Evolutionary conservation across 2,329 filamentous ascomycete genomes (phyloP).

Genomic region (Fusarium dlaminii): DNA sequence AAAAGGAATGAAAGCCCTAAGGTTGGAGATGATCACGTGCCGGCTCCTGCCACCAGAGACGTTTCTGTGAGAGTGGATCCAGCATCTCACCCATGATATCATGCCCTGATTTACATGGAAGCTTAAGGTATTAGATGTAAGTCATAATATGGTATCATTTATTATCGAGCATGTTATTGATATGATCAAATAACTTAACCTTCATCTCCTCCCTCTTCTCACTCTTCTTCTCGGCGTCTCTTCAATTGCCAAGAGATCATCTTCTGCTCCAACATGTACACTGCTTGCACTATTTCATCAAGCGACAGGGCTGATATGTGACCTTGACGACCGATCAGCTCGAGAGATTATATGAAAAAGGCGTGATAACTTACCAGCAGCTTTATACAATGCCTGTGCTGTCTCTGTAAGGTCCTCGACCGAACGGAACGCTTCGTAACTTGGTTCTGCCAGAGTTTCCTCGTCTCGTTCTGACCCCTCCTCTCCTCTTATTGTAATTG

Average conservation of each 20-base stretch:
- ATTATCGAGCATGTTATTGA: background rate
- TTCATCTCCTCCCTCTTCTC: background rate
- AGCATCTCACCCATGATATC: conserved; percentile 11
- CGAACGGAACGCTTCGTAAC: conserved; percentile 47
- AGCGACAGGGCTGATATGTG: conserved; percentile 48
- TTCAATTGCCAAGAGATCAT: conserved; percentile 49
- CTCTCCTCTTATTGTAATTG: conserved; percentile 17
- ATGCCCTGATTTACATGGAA: background rate
- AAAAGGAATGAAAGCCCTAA: conserved; percentile 50
- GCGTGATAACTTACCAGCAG: conserved; percentile 42
- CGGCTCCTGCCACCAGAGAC: background rate
- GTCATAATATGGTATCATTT: background rate
- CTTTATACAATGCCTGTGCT: conserved; percentile 47
- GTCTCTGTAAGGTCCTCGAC: conserved; percentile 45
- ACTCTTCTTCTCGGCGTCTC: background rate
- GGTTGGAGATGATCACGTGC: conserved; percentile 45
- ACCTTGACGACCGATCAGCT: conserved; percentile 38
- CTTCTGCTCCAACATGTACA: conserved; percentile 51
- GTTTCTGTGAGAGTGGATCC: conserved; percentile 5
- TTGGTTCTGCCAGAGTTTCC: background rate
- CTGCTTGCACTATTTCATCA: conserved; percentile 47
- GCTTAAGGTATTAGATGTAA: background rate
- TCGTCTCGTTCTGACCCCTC: conserved; percentile 3
- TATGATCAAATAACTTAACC: background rate
- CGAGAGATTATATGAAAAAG: background rate